Conservation (phyloP, 108 stramenopile genomes). For the Skeletonema tropicum region DNA sequence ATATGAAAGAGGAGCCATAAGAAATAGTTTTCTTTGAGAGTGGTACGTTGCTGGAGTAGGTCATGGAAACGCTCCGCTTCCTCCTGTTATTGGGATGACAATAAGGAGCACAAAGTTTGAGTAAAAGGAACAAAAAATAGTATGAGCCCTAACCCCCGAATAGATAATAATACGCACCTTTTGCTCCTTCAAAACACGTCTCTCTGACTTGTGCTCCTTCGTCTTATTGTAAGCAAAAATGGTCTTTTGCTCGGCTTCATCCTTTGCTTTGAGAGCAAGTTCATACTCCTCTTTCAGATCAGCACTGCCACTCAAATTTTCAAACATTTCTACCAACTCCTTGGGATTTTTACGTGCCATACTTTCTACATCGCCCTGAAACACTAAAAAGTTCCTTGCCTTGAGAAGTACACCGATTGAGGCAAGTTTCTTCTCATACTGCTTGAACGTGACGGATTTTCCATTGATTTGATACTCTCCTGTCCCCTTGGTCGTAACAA, state of each 20-base stretch:
- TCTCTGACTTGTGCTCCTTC: conserved; percentile 89
- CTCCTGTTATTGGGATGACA: conserved; percentile 37
- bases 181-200: conserved; percentile 93
- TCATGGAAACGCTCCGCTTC: conserved; percentile 90
- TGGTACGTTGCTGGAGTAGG: conserved; percentile 67
- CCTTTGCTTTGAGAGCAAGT: conserved; percentile 73
- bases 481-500: conserved; percentile 79
- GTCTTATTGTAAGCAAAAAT: conserved; percentile 89
- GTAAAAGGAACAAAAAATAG: not conserved
- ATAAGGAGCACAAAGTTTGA: not conserved
- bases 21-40: conserved; percentile 83
- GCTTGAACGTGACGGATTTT: conserved; percentile 71
- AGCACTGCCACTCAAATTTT: conserved; percentile 88
- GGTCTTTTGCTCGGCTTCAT: conserved; percentile 86
- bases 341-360: conserved; percentile 92
- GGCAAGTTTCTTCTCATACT: conserved; percentile 85
- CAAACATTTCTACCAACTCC: conserved; percentile 94
- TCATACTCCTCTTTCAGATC: conserved; percentile 89
- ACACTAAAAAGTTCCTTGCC: conserved; percentile 99
- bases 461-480: conserved; percentile 91
- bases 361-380: conserved; percentile 98
- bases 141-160: not conserved
- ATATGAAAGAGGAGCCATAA: conserved; percentile 95
- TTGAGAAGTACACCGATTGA: conserved; percentile 96
- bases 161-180: conserved; percentile 46